Evolutionary conservation across 2,329 filamentous ascomycete species (phyloP).

Genomic region (Penicillium janthinellum): DNA sequence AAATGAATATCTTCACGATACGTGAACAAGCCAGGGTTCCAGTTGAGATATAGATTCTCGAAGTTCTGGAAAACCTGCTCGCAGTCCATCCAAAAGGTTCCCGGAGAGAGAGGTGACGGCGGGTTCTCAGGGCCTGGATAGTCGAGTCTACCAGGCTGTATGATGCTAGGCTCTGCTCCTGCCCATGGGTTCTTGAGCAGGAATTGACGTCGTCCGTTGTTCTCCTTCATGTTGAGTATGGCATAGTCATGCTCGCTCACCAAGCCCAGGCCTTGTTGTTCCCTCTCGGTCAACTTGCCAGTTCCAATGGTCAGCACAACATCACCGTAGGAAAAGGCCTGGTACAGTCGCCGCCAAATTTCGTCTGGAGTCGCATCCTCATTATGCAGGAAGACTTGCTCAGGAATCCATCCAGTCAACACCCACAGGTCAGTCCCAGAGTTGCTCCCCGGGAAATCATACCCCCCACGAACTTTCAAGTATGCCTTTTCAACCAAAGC

Average conservation of each 20-base stretch:
- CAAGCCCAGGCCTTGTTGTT: slow-evolving; percentile 79
- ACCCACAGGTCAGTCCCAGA: slow-evolving; percentile 94
- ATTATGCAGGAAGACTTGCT: slow-evolving; percentile 88
- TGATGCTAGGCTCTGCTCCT: slow-evolving; percentile 60
- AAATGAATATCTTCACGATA: slow-evolving; percentile 89
- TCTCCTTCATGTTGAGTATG: slow-evolving; percentile 74
- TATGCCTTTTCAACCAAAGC: slow-evolving; percentile 95
- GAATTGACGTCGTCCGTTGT: slow-evolving; percentile 64
- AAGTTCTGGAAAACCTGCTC: slow-evolving; percentile 89
- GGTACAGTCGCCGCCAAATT: slow-evolving; percentile 76
- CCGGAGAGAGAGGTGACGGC: slow-evolving; percentile 52
- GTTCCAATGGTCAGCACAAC: slow-evolving; percentile 90
- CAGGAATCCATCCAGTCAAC: slow-evolving; percentile 92
- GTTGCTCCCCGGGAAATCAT: slow-evolving; percentile 97
- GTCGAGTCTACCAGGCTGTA: slow-evolving; percentile 14
- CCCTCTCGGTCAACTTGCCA: slow-evolving; percentile 72
- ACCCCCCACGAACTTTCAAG: slow-evolving; percentile 89
- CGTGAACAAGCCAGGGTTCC: slow-evolving; percentile 84
- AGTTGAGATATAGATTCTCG: slow-evolving; percentile 94
- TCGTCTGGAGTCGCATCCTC: slow-evolving; percentile 75
- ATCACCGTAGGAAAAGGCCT: slow-evolving; percentile 74
- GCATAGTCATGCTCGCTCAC: slow-evolving; percentile 94
- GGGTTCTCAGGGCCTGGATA: slow-evolving; percentile 5
- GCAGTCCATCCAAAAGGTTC: slow-evolving; percentile 92
- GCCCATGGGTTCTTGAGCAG: slow-evolving; percentile 96